A percentile compares a stretch with the other conserved stretches of the same genome.
Evolutionary conservation across 306 rosid genomes (phyloP).

Genomic region (Pterocarpus macrocarpus): DNA sequence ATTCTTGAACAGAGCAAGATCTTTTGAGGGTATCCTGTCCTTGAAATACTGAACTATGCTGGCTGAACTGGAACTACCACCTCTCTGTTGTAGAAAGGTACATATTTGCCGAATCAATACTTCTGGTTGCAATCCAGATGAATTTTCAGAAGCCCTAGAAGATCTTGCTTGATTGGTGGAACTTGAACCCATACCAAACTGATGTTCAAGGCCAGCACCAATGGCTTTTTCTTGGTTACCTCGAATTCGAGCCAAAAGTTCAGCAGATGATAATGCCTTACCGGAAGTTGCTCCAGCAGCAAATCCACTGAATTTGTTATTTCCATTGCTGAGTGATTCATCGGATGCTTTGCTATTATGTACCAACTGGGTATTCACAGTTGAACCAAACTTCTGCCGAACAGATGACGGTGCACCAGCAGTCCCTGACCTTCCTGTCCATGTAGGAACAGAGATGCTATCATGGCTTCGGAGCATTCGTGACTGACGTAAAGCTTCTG

Average conservation of each 20-base stretch:
- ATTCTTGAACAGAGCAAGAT: slow-evolving; percentile 94
- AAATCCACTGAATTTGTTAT: slow-evolving; percentile 57
- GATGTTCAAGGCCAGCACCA: slow-evolving; percentile 78
- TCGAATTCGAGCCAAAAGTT: slow-evolving; percentile 72
- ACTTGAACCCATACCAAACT: slow-evolving; percentile 52
- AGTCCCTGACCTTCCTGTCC: slow-evolving; percentile 96
- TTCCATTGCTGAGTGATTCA: slow-evolving; percentile 58
- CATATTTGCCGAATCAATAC: slow-evolving; percentile 84
- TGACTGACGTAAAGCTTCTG: slow-evolving; percentile 90
- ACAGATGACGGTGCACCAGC: slow-evolving; percentile 92
- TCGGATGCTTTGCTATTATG: slow-evolving; percentile 54
- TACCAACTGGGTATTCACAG: slow-evolving; percentile 69
- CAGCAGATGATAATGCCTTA: slow-evolving; percentile 85
- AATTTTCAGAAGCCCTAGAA: slow-evolving; percentile 60
- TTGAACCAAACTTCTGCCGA: slow-evolving; percentile 81
- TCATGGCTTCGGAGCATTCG: slow-evolving; percentile 83
- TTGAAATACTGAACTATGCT: slow-evolving; percentile 85
- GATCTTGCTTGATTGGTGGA: slow-evolving; percentile 58
- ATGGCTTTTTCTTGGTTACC: slow-evolving; percentile 80
- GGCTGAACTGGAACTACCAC: slow-evolving; percentile 72
- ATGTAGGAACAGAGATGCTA: slow-evolving; percentile 83
- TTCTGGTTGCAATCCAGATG: slow-evolving; percentile 77
- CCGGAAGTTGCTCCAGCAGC: slow-evolving; percentile 88
- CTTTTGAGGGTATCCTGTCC: slow-evolving; percentile 77
- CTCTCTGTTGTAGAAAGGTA: slow-evolving; percentile 81